Evolutionary conservation across 805 yeast genomes (phyloP).

Genomic region (Maudiozyma saulgeensis): DNA sequence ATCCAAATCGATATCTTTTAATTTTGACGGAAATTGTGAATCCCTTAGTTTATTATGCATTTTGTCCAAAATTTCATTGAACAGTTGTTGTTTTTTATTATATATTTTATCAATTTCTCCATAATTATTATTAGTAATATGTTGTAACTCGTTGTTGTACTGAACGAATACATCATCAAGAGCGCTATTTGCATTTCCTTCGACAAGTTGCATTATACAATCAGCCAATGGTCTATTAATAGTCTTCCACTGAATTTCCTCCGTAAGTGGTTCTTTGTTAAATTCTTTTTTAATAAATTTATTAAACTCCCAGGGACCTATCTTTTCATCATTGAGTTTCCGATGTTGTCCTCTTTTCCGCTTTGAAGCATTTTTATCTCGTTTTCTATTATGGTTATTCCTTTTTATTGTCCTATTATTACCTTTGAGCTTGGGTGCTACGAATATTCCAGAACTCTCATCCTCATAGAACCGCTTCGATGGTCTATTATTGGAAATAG

Average conservation of each 20-base stretch:
- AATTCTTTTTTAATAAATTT: slow-evolving; percentile 14
- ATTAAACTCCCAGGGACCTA: slow-evolving; percentile 20
- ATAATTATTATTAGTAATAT: slow-evolving; percentile 8
- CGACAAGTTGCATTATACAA: slow-evolving; percentile 16
- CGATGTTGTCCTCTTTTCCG: too few species aligned
- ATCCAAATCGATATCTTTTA: slow-evolving; percentile 20
- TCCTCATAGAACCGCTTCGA: background rate
- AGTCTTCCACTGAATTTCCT: slow-evolving; percentile 17
- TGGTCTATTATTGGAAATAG: background rate
- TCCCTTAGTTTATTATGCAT: slow-evolving; percentile 14
- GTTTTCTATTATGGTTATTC: background rate
- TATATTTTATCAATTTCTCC: slow-evolving; percentile 10
- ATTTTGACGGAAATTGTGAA: slow-evolving; percentile 20
- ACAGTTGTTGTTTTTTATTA: slow-evolving; percentile 14
- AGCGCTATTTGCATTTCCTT: slow-evolving; percentile 17
- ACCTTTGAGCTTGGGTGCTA: background rate
- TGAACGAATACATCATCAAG: slow-evolving; percentile 17
- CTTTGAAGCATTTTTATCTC: background rate
- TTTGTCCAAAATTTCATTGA: slow-evolving; percentile 18
- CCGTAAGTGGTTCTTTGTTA: slow-evolving; percentile 7
- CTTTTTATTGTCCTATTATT: background rate
- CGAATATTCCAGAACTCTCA: background rate
- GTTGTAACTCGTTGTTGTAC: slow-evolving; percentile 14
- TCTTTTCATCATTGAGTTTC: background rate
- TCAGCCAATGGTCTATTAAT: slow-evolving; percentile 14